These are phyloP conservation scores for Rhipidocladum racemiflorum DNA, from an alignment of 176 grass and related monocot species.

Conservation along the genomic window DNA sequence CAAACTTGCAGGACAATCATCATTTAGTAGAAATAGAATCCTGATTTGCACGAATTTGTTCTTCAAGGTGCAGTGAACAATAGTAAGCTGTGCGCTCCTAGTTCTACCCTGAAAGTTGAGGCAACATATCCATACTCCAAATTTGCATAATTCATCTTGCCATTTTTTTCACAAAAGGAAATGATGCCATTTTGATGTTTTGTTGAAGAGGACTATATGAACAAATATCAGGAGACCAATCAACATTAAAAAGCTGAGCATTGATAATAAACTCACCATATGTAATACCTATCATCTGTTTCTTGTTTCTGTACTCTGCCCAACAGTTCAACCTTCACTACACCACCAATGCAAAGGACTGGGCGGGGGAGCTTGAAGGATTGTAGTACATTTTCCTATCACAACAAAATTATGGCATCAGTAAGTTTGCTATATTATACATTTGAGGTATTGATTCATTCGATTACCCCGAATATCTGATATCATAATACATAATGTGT, in stretches of 20 bases:
- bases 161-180: background rate
- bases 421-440: background rate
- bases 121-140: constrained; percentile 4
- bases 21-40: background rate
- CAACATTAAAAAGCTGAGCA: background rate
- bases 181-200: background rate
- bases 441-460: background rate
- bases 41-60: background rate
- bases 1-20: background rate
- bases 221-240: background rate
- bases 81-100: background rate
- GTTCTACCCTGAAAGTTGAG: background rate
- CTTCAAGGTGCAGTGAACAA: background rate
- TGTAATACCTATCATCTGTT: constrained; percentile 68
- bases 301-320: constrained; percentile 67
- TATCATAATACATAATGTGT: background rate
- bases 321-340: constrained; percentile 72
- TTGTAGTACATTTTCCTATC: constrained; percentile 65
- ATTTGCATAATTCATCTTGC: constrained; percentile 21
- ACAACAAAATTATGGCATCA: constrained; percentile 18
- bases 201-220: background rate
- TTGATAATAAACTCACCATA: constrained; percentile 56
- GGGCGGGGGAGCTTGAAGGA: constrained; percentile 66
- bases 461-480: background rate
- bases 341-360: constrained; percentile 73